Conservation (phyloP, 2,329 filamentous ascomycete genomes). For the Trichophyton simii region DNA sequence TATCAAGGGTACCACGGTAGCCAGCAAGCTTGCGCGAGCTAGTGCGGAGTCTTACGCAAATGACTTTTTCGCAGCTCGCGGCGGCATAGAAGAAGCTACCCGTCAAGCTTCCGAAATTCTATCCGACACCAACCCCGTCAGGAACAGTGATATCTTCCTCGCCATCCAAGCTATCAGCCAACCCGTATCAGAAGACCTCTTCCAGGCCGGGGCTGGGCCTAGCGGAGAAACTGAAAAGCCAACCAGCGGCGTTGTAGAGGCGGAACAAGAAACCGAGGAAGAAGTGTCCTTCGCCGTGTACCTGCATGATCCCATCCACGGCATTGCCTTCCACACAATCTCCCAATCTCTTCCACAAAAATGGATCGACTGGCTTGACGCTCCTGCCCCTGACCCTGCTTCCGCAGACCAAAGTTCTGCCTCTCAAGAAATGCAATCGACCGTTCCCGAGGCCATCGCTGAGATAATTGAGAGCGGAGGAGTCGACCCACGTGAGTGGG, state of each 20-base stretch:
- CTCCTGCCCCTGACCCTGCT: conserved; percentile 36
- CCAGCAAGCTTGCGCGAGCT: conserved; percentile 80
- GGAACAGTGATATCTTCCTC: conserved; percentile 88
- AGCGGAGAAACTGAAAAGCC: conserved; percentile 21
- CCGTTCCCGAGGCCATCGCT: conserved; percentile 62
- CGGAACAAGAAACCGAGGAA: conserved; percentile 35
- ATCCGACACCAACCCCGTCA: conserved; percentile 75
- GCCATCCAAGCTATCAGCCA: conserved; percentile 78
- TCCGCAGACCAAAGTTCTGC: conserved; percentile 18
- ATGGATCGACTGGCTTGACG: conserved; percentile 89
- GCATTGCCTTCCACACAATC: conserved; percentile 71
- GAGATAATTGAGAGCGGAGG: conserved; percentile 64
- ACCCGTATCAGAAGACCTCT: conserved; percentile 52
- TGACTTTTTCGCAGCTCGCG: conserved; percentile 68
- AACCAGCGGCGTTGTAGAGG: conserved; percentile 24
- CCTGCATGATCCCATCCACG: conserved; percentile 75
- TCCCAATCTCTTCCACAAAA: conserved; percentile 71
- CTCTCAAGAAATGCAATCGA: conserved; percentile 21
- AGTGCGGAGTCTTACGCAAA: conserved; percentile 76
- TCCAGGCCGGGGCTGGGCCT: conserved; percentile 41
- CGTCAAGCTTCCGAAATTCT: conserved; percentile 66
- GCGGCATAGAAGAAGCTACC: conserved; percentile 69
- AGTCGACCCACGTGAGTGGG: conserved; percentile 92
- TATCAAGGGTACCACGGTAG: conserved; percentile 70
- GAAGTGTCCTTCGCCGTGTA: conserved; percentile 66